Conservation (phyloP, 2,329 filamentous ascomycete genomes). For the Penicillium concentricum region DNA sequence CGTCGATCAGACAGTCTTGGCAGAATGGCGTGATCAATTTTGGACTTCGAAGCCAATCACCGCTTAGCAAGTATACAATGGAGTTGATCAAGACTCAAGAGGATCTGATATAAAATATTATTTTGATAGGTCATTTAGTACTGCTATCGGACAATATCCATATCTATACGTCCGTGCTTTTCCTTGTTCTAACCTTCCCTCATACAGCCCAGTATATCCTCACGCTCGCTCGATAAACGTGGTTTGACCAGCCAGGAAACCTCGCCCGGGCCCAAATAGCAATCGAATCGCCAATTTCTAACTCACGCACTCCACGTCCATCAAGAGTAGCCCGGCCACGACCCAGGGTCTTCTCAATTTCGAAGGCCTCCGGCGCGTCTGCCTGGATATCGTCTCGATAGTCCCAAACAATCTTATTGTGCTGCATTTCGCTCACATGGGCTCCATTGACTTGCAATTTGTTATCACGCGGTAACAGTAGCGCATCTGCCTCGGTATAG, state of each 20-base stretch:
- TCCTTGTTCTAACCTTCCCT: neutral
- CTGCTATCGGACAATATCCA: neutral
- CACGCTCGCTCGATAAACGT: conserved; percentile 31
- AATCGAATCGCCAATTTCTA: conserved; percentile 40
- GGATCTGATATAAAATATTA: neutral
- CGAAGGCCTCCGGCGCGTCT: conserved; percentile 33
- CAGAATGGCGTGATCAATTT: conserved; percentile 35
- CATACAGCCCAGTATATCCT: conserved; percentile 41
- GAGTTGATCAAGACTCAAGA: no score
- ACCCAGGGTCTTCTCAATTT: conserved; percentile 31
- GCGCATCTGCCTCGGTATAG: conserved; percentile 24
- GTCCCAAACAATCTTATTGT: conserved; percentile 36
- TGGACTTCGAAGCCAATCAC: conserved; percentile 8
- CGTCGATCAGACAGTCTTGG: conserved; percentile 29
- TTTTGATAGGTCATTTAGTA: no score
- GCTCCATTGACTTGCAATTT: conserved; percentile 35
- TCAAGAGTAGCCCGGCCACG: conserved; percentile 37
- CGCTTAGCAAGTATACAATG: neutral
- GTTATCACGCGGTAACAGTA: conserved; percentile 29
- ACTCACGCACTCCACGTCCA: conserved; percentile 34
- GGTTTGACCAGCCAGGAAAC: conserved; percentile 39
- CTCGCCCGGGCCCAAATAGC: conserved; percentile 39
- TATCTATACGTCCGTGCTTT: neutral
- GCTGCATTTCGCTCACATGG: conserved; percentile 18
- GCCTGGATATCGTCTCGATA: conserved; percentile 31